Conservation (phyloP, 768 basidiomycete species). For the Pleurotus ostreatus region DNA sequence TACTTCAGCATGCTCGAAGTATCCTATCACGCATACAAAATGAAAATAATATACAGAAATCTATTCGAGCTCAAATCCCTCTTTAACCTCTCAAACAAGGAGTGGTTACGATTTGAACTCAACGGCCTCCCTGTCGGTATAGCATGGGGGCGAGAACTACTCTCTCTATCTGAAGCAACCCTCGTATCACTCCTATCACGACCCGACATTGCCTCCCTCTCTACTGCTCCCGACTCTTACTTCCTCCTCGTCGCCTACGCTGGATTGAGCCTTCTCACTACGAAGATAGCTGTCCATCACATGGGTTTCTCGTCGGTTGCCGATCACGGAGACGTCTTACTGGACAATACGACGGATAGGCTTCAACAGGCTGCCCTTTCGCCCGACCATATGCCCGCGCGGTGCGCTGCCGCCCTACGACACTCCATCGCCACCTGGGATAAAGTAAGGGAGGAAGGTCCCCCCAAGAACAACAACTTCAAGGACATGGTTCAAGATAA, state of each 20-base stretch:
- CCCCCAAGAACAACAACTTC: not conserved
- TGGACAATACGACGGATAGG: constrained; percentile 29
- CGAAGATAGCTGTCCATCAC: constrained; percentile 37
- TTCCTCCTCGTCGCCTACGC: constrained; percentile 31
- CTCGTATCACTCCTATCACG: constrained; percentile 27
- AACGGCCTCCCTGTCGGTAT: constrained; percentile 28
- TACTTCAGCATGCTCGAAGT: constrained; percentile 37
- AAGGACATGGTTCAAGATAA: not conserved
- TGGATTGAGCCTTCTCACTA: constrained; percentile 36
- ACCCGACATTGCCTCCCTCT: constrained; percentile 27
- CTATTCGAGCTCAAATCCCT: constrained; percentile 20
- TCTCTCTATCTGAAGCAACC: constrained; percentile 32
- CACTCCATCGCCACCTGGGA: not conserved
- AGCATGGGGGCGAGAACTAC: constrained; percentile 33
- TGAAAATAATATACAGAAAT: constrained; percentile 33
- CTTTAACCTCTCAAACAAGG: constrained; percentile 18
- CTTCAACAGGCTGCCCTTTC: constrained; percentile 29
- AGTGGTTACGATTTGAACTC: constrained; percentile 27
- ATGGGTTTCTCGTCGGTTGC: constrained; percentile 26
- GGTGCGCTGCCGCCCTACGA: not conserved
- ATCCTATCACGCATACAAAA: constrained; percentile 35
- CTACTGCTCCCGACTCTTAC: constrained; percentile 34
- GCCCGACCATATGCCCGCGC: constrained; percentile 25
- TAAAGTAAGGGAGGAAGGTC: not conserved
- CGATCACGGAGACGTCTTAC: constrained; percentile 32